Evolutionary conservation across 768 basidiomycete genomes (phyloP), one percentile per base, ranked within the genome.

Genomic region (Lactarius akahatsu): DNA sequence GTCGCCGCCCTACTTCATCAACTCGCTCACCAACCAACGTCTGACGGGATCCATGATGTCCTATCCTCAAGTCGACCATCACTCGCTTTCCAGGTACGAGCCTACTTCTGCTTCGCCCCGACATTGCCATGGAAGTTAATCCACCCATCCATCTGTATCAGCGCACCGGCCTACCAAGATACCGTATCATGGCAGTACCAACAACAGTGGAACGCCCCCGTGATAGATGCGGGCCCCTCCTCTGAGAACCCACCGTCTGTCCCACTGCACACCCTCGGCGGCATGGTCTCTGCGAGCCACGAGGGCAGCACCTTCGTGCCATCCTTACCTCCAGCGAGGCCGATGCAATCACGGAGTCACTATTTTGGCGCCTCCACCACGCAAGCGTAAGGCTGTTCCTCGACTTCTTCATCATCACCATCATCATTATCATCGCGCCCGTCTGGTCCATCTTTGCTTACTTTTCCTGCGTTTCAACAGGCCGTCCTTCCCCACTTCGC

Each of bases 31-130:
- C 2, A 60, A 66, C 54, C 65, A 66, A 26, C 65, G 65, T 50
- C 43, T 66, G 45, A 66, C 65, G 5, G 65, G 65, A 13, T 8
- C 65, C 36, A 61, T 66, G 36, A 66, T 66, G 56, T 15, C 65
- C 5, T 66, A 66, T 56, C 60, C 61, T 6, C 60, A 54, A 40
- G 43, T 57, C 28, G 64, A 61, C 43, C 64, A 65, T 56, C 64
- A 65, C 43, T 6, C 59, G 20, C 55, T 66, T 13, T 57, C 65
- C 9, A 50, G 56, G 65, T 66, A 62, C 40, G 60, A 16, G 8
- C 23, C 20, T 26, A 1, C 10, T 59, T 23, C 30, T 3, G 3
- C 3, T 20, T 34, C 41, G n/a, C 4, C n/a, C 55, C 20, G 13
- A 52, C n/a, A 3, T 26, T 15, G 26, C n/a, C 13, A n/a, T 30